Evolutionary conservation across 306 rosid genomes (phyloP).

Genomic region (Acacia crassicarpa): DNA sequence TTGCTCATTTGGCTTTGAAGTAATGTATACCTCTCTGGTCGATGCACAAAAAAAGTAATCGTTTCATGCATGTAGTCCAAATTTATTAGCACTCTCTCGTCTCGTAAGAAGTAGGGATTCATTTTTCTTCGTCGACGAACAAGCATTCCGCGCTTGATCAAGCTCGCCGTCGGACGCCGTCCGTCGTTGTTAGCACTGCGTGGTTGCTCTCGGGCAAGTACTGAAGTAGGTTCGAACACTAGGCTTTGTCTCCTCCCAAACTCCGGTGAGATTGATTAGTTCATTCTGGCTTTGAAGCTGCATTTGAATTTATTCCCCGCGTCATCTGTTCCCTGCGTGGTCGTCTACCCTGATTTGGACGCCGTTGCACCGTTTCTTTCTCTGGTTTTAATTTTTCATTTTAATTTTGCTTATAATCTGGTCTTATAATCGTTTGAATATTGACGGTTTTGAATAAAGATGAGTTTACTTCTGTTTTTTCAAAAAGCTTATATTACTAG

Average conservation of each 20-base stretch:
- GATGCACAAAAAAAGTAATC: not conserved
- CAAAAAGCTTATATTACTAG: not conserved
- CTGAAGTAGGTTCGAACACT: not conserved
- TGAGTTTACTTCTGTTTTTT: not conserved
- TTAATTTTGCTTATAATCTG: not conserved
- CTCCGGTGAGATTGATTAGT: not conserved
- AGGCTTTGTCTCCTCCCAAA: not conserved
- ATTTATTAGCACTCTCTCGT: not conserved
- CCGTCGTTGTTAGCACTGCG: not conserved
- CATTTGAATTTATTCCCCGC: not conserved
- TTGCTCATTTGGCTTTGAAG: too few relatives aligned
- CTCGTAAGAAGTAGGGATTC: not conserved
- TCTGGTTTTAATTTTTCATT: too few relatives aligned
- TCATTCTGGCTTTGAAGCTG: not conserved
- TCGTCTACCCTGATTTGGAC: not conserved
- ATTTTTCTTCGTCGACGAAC: not conserved
- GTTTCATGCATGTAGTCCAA: not conserved
- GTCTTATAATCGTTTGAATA: not conserved
- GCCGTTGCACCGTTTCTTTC: not conserved
- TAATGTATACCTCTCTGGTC: too few relatives aligned
- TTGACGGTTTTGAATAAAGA: not conserved
- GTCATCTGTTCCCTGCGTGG: not conserved
- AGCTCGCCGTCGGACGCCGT: not conserved
- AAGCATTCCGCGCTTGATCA: not conserved
- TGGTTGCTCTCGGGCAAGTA: not conserved